Evolutionary conservation across 352 stramenopile species (phyloP).

Genomic region (Phytophthora aleatoria): DNA sequence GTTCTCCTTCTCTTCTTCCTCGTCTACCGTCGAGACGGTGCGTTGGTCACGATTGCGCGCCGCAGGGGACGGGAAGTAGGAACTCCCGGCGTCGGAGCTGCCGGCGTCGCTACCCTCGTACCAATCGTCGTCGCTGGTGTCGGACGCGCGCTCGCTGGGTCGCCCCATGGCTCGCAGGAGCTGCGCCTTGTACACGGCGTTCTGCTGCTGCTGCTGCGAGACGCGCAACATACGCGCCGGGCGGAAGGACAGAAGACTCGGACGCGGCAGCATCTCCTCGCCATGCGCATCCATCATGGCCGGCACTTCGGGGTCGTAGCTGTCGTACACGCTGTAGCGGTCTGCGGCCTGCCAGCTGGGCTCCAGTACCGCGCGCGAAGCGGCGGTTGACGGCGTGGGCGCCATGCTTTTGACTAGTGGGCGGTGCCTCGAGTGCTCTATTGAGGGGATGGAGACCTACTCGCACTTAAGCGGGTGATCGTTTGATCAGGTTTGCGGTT

Average conservation of each 20-base stretch:
- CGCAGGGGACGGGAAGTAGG: constrained; percentile 23
- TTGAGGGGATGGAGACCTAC: constrained; percentile 9
- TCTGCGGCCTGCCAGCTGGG: constrained; percentile 24
- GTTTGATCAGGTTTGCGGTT: constrained; percentile 31
- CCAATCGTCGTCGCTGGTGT: constrained; percentile 38
- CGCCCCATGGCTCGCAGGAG: constrained; percentile 40
- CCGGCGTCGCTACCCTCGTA: constrained; percentile 39
- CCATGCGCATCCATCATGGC: constrained; percentile 44
- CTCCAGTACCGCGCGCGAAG: constrained; percentile 34
- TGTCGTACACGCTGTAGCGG: constrained; percentile 29
- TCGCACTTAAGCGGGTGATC: constrained; percentile 19
- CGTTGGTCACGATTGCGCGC: constrained; percentile 14
- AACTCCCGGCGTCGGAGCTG: constrained; percentile 10
- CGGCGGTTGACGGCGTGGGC: constrained; percentile 27
- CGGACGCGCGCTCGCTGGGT: constrained; percentile 14
- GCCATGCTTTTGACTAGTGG: constrained; percentile 34
- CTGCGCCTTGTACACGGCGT: constrained; percentile 44
- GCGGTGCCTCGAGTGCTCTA: background rate
- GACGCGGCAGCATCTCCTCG: constrained; percentile 33
- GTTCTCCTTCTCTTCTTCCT: constrained; percentile 38
- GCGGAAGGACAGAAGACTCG: constrained; percentile 56
- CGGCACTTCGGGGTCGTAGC: constrained; percentile 37
- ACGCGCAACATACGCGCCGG: constrained; percentile 52
- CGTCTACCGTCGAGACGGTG: constrained; percentile 22
- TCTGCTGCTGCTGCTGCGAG: constrained; percentile 55